phyloP scores from a whole-genome alignment of 768 basidiomycete genomes.

The Boletus rex-veris region DNA sequence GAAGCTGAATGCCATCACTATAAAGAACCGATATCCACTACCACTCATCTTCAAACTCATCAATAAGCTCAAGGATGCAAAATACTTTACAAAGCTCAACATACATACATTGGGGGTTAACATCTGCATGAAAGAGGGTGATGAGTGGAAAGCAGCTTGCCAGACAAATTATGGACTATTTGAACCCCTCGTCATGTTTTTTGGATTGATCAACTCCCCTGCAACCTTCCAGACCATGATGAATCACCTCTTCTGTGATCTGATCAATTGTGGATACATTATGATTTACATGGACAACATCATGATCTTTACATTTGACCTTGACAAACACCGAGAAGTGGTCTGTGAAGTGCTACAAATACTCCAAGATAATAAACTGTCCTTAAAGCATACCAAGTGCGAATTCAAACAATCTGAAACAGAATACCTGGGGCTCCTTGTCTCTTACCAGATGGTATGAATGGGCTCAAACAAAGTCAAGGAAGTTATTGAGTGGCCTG shows the following conservation, averaged over 20 bases:
- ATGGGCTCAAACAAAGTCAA: background rate
- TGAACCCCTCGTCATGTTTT: too few species aligned
- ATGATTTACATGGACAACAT: conserved; percentile 42
- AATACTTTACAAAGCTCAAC: conserved; percentile 31
- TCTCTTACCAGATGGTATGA: background rate
- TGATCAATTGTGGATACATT: conserved; percentile 1
- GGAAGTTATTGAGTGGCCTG: background rate
- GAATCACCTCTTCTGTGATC: conserved; percentile 18
- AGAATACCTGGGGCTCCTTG: background rate
- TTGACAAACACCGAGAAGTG: too few species aligned
- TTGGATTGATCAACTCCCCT: too few species aligned
- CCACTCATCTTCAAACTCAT: conserved; percentile 13
- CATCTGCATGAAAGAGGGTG: conserved; percentile 22
- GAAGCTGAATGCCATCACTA: background rate
- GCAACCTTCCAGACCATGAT: too few species aligned
- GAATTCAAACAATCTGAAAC: too few species aligned
- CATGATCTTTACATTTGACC: conserved; percentile 24
- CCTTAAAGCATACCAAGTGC: too few species aligned
- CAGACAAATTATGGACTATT: background rate
- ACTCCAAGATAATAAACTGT: too few species aligned
- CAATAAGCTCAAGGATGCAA: conserved; percentile 17
- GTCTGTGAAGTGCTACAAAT: too few species aligned
- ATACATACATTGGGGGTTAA: conserved; percentile 33
- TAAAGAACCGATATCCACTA: background rate
- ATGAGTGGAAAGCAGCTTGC: conserved; percentile 36